These are phyloP conservation scores for Calocybe indica DNA, from an alignment of 768 basidiomycete genomes.

Conservation along the genomic window DNA sequence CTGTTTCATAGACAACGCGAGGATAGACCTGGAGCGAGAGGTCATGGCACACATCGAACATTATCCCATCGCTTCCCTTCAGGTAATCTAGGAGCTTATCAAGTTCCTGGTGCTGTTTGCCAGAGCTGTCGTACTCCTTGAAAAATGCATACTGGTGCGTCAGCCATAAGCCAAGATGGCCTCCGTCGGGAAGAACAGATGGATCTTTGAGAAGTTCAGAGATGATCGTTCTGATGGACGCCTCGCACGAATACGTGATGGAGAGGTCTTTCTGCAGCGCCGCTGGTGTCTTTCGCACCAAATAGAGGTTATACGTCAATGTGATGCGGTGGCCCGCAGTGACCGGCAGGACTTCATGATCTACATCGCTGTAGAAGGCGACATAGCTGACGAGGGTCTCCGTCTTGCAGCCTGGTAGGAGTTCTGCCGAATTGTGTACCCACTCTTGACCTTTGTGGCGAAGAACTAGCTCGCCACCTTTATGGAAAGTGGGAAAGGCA, in stretches of 20 bases:
- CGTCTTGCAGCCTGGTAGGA: background rate
- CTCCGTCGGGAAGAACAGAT: constrained; percentile 31
- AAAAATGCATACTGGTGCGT: constrained; percentile 28
- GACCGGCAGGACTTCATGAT: constrained; percentile 40
- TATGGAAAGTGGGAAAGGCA: constrained; percentile 39
- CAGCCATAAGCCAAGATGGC: constrained; percentile 33
- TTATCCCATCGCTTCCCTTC: constrained; percentile 23
- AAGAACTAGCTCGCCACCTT: constrained; percentile 38
- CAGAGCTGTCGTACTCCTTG: background rate
- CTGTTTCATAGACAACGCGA: constrained; percentile 14
- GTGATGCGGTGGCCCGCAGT: constrained; percentile 36
- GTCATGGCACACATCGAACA: constrained; percentile 13
- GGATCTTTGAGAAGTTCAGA: constrained; percentile 23
- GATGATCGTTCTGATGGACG: constrained; percentile 1
- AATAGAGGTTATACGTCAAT: constrained; percentile 37
- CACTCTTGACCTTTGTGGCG: constrained; percentile 25
- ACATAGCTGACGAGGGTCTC: constrained; percentile 19
- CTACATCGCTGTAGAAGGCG: constrained; percentile 38
- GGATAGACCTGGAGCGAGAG: constrained; percentile 12
- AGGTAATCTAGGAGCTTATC: constrained; percentile 6
- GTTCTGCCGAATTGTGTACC: constrained; percentile 27
- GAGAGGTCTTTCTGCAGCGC: background rate
- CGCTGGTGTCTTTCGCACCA: background rate
- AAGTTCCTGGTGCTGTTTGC: background rate
- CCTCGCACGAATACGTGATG: background rate